phyloP scores from a whole-genome alignment of 2,329 filamentous ascomycete genomes.

The Colletotrichum cordylinicola region DNA sequence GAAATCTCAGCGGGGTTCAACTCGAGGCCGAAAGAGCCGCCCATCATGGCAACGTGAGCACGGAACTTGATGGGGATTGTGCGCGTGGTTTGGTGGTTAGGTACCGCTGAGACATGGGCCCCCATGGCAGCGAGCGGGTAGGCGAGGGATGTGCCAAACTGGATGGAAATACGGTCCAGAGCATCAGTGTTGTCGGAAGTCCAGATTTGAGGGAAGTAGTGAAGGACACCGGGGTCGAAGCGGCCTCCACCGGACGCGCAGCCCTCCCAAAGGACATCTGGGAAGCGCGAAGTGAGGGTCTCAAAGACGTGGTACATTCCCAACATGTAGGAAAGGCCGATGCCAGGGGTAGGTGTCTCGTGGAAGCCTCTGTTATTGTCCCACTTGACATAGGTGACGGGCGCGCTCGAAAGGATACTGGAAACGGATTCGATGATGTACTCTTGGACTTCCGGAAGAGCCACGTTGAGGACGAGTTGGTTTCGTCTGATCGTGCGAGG shows the following conservation, averaged over 20 bases:
- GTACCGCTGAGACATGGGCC: constrained; percentile 67
- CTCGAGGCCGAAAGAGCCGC: constrained; percentile 70
- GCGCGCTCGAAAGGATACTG: constrained; percentile 55
- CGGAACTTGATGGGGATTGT: constrained; percentile 64
- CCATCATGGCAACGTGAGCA: constrained; percentile 72
- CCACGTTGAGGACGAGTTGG: constrained; percentile 68
- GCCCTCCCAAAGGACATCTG: constrained; percentile 69
- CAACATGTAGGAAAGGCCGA: constrained; percentile 65
- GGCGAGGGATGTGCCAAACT: constrained; percentile 67
- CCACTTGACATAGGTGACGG: constrained; percentile 70
- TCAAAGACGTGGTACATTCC: constrained; percentile 69
- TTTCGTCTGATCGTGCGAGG: constrained; percentile 60
- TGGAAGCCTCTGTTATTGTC: constrained; percentile 72
- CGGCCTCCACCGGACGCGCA: constrained; percentile 70
- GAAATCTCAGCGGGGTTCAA: constrained; percentile 60
- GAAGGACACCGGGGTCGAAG: constrained; percentile 67
- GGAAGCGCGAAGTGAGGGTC: constrained; percentile 63
- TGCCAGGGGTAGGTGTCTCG: constrained; percentile 59
- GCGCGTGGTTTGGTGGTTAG: constrained; percentile 62
- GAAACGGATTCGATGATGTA: constrained; percentile 64
- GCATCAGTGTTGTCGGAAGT: constrained; percentile 71
- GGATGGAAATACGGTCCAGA: constrained; percentile 64
- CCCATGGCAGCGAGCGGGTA: constrained; percentile 70
- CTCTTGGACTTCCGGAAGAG: constrained; percentile 65
- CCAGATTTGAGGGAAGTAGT: constrained; percentile 72